Conservation (phyloP, 345 rosid genomes). For the Bruguiera parviflora region DNA sequence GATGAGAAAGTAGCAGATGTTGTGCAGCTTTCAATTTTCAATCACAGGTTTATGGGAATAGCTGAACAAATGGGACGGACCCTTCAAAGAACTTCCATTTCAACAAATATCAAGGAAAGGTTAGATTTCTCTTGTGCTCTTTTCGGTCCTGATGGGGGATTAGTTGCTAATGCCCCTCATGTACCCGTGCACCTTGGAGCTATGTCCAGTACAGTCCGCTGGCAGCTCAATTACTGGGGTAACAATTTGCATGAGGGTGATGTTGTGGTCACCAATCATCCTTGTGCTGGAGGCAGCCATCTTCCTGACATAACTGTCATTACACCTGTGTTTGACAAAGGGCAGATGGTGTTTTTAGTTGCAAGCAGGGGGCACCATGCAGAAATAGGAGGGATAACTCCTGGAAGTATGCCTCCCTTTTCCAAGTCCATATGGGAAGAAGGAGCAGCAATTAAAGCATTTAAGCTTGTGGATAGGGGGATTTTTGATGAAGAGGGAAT, state of each 20-base stretch:
- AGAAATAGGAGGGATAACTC: conserved; percentile 97
- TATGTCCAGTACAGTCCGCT: conserved; percentile 87
- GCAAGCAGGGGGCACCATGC: conserved; percentile 99
- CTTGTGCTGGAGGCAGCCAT: conserved; percentile 96
- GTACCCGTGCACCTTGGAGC: conserved; percentile 98
- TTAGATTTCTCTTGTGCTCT: conserved; percentile 97
- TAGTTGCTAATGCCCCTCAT: conserved; percentile 97
- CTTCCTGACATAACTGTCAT: conserved; percentile 95
- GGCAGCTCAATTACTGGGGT: conserved; percentile 91
- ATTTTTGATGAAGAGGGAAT: conserved; percentile 91
- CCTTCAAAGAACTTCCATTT: conserved; percentile 92
- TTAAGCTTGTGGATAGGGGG: conserved; percentile 85
- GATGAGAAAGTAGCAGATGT: conserved; percentile 85
- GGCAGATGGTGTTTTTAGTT: conserved; percentile 88
- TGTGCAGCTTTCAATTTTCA: conserved; percentile 91
- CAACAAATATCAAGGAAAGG: conserved; percentile 92
- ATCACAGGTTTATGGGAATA: conserved; percentile 96
- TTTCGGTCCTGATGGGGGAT: conserved; percentile 89
- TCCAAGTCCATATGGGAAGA: conserved; percentile 94
- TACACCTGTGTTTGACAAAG: conserved; percentile 78
- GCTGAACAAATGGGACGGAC: conserved; percentile 99
- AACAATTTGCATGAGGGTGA: conserved; percentile 76
- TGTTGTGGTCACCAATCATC: conserved; percentile 91
- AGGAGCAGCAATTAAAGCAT: conserved; percentile 95
- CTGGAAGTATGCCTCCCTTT: conserved; percentile 99